phyloP scores from a whole-genome alignment of 176 grass and related monocot species.

The Echinochloa phyllopogon region DNA sequence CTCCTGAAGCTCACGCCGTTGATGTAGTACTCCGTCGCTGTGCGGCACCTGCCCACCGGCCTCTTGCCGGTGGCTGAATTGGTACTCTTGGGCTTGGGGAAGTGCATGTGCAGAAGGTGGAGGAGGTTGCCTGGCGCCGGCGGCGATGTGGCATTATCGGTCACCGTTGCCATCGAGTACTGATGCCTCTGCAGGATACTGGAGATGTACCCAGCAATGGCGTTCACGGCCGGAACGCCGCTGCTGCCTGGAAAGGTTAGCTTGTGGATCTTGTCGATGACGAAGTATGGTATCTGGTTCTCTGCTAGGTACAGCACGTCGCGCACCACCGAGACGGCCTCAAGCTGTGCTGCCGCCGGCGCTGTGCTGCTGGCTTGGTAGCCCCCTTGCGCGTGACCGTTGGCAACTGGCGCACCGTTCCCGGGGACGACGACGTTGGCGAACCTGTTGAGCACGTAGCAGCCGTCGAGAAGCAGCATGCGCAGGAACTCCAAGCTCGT shows the following conservation, averaged over 20 bases:
- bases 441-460: neutral
- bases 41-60: conserved; percentile 21
- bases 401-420: no score
- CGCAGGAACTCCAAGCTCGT: no score
- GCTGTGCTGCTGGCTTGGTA: neutral
- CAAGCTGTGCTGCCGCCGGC: no score
- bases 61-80: neutral
- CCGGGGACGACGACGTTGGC: neutral
- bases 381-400: no score
- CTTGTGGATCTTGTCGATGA: neutral
- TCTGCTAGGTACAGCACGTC: neutral
- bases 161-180: neutral
- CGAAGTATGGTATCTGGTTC: neutral
- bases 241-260: neutral
- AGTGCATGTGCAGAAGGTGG: neutral
- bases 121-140: neutral
- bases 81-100: neutral
- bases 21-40: conserved; percentile 3
- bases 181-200: neutral
- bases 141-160: no score
- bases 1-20: conserved; percentile 20
- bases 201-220: neutral
- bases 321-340: neutral
- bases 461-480: conserved; percentile 2
- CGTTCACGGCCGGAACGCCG: neutral